Conservation (phyloP, 2,329 filamentous ascomycete genomes). For the Phialophora verrucosa region DNA sequence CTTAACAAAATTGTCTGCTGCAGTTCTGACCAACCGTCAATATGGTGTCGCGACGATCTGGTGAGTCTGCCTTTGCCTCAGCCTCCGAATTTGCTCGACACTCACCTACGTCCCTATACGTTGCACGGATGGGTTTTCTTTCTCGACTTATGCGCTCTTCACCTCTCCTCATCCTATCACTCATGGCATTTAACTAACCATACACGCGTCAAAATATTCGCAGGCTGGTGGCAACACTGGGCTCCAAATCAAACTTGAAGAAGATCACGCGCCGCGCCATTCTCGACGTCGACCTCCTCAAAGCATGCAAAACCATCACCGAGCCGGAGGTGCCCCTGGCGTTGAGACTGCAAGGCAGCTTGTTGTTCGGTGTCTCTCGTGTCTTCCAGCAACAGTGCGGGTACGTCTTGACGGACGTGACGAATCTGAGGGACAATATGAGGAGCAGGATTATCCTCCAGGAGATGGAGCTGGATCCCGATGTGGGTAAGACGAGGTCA, state of each 20-base stretch:
- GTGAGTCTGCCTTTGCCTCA: slow-evolving; percentile 54
- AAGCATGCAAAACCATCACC: slow-evolving; percentile 87
- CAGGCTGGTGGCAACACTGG: slow-evolving; percentile 91
- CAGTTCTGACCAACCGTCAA: slow-evolving; percentile 80
- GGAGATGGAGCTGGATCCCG: slow-evolving; percentile 68
- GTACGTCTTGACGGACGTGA: slow-evolving; percentile 82
- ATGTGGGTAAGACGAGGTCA: slow-evolving; percentile 75
- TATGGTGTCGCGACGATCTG: slow-evolving; percentile 95
- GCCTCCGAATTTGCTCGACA: not conserved
- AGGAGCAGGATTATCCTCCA: slow-evolving; percentile 66
- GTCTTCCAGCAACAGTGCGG: slow-evolving; percentile 87
- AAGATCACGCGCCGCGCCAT: slow-evolving; percentile 86
- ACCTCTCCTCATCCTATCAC: not conserved
- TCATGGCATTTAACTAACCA: not conserved
- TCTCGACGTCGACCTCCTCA: slow-evolving; percentile 81
- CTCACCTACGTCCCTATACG: not conserved
- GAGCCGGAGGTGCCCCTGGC: slow-evolving; percentile 86
- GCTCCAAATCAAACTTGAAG: slow-evolving; percentile 70
- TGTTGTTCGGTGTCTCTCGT: slow-evolving; percentile 84
- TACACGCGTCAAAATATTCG: not conserved
- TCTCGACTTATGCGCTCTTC: not conserved
- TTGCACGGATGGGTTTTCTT: not conserved
- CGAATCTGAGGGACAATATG: slow-evolving; percentile 76
- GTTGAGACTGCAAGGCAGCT: slow-evolving; percentile 82
- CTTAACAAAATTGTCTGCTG: not conserved